Conservation (phyloP, 805 yeast species). For the Kodamaea kaohsiungensis region DNA sequence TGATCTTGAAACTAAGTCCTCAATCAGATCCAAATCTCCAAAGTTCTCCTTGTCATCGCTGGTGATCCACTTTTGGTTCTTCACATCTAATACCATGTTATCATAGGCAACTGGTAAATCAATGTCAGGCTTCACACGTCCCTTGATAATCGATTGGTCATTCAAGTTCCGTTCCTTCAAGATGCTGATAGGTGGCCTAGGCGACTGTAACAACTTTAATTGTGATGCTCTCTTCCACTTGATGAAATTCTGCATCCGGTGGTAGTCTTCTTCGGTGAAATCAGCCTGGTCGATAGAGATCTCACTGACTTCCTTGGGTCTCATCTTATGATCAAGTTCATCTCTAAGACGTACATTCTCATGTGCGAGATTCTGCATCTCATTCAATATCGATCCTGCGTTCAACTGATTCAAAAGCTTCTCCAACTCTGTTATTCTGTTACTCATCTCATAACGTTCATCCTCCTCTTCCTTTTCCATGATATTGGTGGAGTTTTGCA, state of each 20-base stretch:
- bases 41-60: constrained; percentile 24
- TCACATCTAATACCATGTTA: constrained; percentile 24
- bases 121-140: constrained; percentile 36
- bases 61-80: constrained; percentile 23
- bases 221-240: constrained; percentile 43
- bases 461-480: constrained; percentile 6
- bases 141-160: constrained; percentile 19
- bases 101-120: constrained; percentile 37
- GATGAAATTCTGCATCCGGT: constrained; percentile 23
- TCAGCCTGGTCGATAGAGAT: constrained; percentile 23
- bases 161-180: constrained; percentile 11
- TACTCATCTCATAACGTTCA: constrained; percentile 2
- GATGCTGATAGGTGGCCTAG: constrained; percentile 10
- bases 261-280: constrained; percentile 18
- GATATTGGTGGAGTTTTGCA: constrained; percentile 12
- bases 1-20: constrained; percentile 29
- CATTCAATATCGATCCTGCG: constrained; percentile 6
- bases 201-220: constrained; percentile 23
- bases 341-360: constrained; percentile 17
- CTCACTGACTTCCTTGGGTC: constrained; percentile 13
- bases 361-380: constrained; percentile 17
- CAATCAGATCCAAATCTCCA: constrained; percentile 39
- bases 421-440: constrained; percentile 16
- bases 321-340: constrained; percentile 10
- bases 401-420: constrained; percentile 15